These are phyloP conservation scores for Phytopythium boreale DNA, from an alignment of 352 stramenopile species.

Conservation along the genomic window DNA sequence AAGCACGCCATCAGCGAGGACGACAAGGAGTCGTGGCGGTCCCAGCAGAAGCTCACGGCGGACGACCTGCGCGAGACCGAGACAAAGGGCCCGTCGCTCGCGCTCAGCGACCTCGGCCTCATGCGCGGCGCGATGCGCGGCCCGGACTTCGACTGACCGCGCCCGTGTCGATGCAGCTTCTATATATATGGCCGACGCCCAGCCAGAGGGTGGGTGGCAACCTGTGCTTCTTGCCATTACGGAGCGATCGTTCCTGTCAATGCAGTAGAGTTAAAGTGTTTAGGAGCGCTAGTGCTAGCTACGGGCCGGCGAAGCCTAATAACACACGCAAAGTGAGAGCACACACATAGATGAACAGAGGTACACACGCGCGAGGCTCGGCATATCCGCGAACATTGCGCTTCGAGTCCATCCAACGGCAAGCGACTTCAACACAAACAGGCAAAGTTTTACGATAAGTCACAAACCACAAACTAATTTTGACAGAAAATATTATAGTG, in stretches of 20 bases:
- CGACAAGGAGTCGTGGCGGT: conserved; percentile 17
- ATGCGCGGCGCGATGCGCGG: conserved; percentile 16
- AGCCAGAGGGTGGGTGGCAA: not conserved
- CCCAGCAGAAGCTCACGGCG: conserved; percentile 39
- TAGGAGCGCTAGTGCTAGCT: no score
- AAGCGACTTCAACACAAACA: no score
- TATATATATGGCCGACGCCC: not conserved
- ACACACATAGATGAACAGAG: no score
- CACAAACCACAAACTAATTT: no score
- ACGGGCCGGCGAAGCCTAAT: no score
- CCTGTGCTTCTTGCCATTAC: not conserved
- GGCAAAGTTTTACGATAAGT: no score
- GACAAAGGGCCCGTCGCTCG: conserved; percentile 31
- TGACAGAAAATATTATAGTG: no score
- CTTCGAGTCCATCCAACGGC: no score
- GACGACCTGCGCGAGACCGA: conserved; percentile 48
- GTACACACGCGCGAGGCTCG: no score
- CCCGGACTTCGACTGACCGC: conserved; percentile 20
- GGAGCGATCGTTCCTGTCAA: no score
- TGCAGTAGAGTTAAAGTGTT: not conserved
- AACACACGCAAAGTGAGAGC: not conserved
- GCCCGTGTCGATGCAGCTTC: not conserved
- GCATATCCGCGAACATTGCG: no score
- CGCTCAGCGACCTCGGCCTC: conserved; percentile 39
- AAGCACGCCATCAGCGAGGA: conserved; percentile 32